Conservation (phyloP, 2,329 filamentous ascomycete species). For the Pezicula neosporulosa region DNA sequence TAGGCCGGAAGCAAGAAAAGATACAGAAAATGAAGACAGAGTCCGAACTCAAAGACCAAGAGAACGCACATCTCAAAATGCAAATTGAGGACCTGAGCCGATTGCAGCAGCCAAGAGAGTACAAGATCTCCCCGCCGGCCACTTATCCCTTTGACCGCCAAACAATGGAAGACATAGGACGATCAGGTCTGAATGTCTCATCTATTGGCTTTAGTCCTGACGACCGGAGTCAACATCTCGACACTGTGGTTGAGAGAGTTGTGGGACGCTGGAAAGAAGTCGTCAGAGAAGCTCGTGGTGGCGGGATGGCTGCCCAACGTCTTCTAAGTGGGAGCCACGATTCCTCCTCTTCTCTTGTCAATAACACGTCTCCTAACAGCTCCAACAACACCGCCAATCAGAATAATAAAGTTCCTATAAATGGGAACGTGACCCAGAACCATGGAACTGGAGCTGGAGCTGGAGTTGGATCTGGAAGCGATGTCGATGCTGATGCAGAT, state of each 20-base stretch:
- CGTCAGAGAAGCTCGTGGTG: conserved; percentile 46
- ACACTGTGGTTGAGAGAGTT: conserved; percentile 46
- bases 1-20: conserved; percentile 51
- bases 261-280: conserved; percentile 62
- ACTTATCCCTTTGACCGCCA: conserved; percentile 50
- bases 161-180: conserved; percentile 43
- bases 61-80: conserved; percentile 51
- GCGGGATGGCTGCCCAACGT: conserved; percentile 48
- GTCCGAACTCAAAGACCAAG: conserved; percentile 42
- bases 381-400: neutral
- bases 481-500: conserved; percentile 23
- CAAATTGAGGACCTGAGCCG: conserved; percentile 58
- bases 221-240: conserved; percentile 50
- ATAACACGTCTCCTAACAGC: neutral
- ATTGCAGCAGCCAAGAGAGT: conserved; percentile 58
- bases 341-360: conserved; percentile 5
- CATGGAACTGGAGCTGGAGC: neutral
- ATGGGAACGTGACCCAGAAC: conserved; percentile 1
- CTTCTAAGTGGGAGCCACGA: conserved; percentile 31
- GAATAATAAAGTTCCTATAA: conserved; percentile 3
- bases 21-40: conserved; percentile 47
- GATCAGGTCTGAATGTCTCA: conserved; percentile 38
- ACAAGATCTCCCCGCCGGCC: conserved; percentile 47
- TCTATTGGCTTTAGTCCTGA: conserved; percentile 44
- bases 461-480: conserved; percentile 6